Base-by-base conservation (phyloP, 2,329 filamentous ascomycete genomes). In the Ramularia collo-cygni region DNA sequence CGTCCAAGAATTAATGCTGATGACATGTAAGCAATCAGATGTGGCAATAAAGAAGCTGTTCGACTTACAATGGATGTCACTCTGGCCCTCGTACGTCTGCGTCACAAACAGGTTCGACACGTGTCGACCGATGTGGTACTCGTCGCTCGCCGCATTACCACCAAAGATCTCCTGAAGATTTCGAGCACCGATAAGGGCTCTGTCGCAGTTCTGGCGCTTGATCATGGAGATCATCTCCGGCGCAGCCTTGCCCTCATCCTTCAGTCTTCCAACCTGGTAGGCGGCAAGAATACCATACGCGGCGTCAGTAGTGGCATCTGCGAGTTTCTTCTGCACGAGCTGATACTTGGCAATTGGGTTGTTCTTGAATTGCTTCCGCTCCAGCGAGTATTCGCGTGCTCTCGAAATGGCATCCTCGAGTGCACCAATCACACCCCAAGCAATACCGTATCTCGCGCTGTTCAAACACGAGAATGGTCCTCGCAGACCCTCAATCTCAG, bases 161-260 rank as follows among this genome's bases (percentile, higher is more conserved):
- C 92, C 92, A 67, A 98, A 95, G 15, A 98, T 77, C 69, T 98
- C 92, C 65, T 98, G 92, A 46, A 98, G 70, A 45, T 75, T 79
- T 51, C 92, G 75, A 14, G 88, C 80, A 51, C 90, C 88, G 19
- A 76, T 69, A 55, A 98, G 69, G 12, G 92, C 92, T 37, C 82
- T 73, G 65, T 98, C 92, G 64, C 92, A 98, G 66, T 98, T 98
- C 69, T 96, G 89, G 52, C 92, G 75, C 76, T 98, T 98, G 61
- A 96, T 81, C 85, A 98, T 82, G 7, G 76, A 80, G 57, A 98
- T 94, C 90, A 96, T 96, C 70, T 98, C 92, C 5, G 92, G 89
- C 2, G 83, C 81, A 16, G 77, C 79, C 64, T 87, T 85, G 48
- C 89, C 89, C 60, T 86, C 80, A 55, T 96, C 90, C 75, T 95